Evolutionary conservation across 2,329 filamentous ascomycete species (phyloP), one percentile per base, ranked within the genome.

Genomic region (Aspergillus vadensis): DNA sequence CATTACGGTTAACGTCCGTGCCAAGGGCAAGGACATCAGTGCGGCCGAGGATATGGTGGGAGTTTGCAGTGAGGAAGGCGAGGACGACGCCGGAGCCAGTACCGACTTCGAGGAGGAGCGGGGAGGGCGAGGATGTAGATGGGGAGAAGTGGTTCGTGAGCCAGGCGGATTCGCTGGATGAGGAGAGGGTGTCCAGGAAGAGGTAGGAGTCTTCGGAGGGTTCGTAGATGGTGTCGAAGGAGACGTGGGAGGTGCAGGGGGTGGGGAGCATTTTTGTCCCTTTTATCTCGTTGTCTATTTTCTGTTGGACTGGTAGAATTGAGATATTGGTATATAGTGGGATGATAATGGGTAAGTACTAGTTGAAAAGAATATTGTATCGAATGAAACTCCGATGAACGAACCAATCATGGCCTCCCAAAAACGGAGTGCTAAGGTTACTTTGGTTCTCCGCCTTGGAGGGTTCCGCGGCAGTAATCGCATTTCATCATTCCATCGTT

Each of bases 121-220:
- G 87, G 63, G 39, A 36, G 17, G 65, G 49, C 8, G 52, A 53
- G 41, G 53, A 17, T 7, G 56, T 48, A n/a, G 58, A 30, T 47
- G 19, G n/a, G 68, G 62, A 60, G 72, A 97, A 96, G 47, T 85
- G 85, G 5, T 77, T 60, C 17, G 81, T 81, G 19, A 97, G 85
- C 75, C 92, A 97, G 23, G 79, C 67, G 4, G 82, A 85, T 77
- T 97, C 92, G 2, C 84, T 74, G 0, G 81, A 61, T 1, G 88
- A 89, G 0, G 93, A 94, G 48, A 99, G 84, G 0, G 93, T 96
- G 79, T 99, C 94, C 30, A 99, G 86, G 52, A 99, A 85, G 48
- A 99, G 86, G 74, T 92, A 99, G 5, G 93, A 97, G 80, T 99
- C 95, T 78, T 99, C 95, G 10, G 94, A 90, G 38, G 95, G 95